Conservation (phyloP, 208 protist genomes). For the Leishmania arabica region DNA sequence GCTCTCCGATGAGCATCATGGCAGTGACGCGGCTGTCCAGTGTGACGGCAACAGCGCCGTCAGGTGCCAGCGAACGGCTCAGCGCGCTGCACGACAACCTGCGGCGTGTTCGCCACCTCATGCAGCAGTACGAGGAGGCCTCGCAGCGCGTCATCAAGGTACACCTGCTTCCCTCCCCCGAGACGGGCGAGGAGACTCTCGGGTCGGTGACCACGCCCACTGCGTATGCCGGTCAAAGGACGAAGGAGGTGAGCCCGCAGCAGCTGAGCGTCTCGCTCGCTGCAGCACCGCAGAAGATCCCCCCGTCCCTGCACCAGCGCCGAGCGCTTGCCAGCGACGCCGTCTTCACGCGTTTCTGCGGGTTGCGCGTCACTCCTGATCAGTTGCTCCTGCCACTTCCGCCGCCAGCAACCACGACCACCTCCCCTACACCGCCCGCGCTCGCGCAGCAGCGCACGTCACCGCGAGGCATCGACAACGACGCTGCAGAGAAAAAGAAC, state of each 20-base stretch:
- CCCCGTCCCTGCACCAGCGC: constrained; percentile 25
- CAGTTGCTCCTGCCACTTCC: constrained; percentile 21
- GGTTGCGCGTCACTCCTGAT: constrained; percentile 21
- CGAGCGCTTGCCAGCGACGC: constrained; percentile 29
- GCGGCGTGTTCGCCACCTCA: constrained; percentile 24
- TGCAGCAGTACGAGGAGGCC: constrained; percentile 39
- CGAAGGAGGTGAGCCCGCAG: background rate
- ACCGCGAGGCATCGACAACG: background rate
- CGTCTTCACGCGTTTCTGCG: constrained; percentile 26
- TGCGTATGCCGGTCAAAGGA: background rate
- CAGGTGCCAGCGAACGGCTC: constrained; percentile 17
- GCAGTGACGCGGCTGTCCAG: background rate
- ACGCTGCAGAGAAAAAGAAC: background rate
- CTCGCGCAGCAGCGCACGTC: background rate
- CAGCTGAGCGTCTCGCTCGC: background rate
- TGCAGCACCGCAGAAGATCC: background rate
- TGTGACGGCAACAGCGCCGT: constrained; percentile 1
- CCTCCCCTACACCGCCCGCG: background rate
- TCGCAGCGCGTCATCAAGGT: constrained; percentile 30
- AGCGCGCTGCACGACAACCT: constrained; percentile 23
- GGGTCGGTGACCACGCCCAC: background rate
- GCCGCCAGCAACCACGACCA: background rate
- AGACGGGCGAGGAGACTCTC: constrained; percentile 8
- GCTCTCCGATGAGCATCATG: background rate
- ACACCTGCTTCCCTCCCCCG: constrained; percentile 12